Base-by-base conservation (phyloP, 1,284 basidiomycete genomes). In the Cryptococcus hybrid region DNA sequence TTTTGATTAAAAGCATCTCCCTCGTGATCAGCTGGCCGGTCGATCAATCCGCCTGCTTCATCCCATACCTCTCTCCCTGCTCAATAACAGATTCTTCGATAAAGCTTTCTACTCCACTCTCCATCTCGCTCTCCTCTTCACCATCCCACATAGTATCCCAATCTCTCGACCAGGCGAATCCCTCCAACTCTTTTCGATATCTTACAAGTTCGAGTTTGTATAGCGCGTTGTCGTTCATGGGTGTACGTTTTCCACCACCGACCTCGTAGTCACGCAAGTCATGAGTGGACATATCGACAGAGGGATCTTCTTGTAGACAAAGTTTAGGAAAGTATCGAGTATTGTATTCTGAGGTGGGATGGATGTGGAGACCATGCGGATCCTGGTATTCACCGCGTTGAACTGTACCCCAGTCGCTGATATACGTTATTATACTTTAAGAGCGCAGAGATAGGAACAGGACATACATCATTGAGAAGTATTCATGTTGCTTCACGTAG, bases 291-390 rank as follows among this genome's bases (percentile, higher is more conserved):
- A 73, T 74, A 58, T 77, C 72, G 43, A 79, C 69, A 12, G 71
- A 86, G 42, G 90, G 90, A 64, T 89, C 88, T 88, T 96, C 94
- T 71, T 92, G 91, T 56, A 98, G 83, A 84, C 96, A 98, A 38
- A 91, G 88, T 66, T 95, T 91, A 75, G 98, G 95, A 75, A 98
- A 99, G 79, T 98, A 97, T 76, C 92, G 90, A 62, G 91, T 95
- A 83, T 99, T 95, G 70, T 87, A 88, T 65, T 93, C 92, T 76
- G 96, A 91, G 48, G 85, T 85, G 6, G 92, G 90, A 74, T 98
- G 91, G 69, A 94, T 90, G 15, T 90, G 88, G 24, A 95, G 93
- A 67, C 94, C 91, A 82, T 96, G 95, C n/a, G 95, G 95, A 69
- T 95, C 92, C 30, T 68, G 61, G 55, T 78, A 78, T 30, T 71